A percentile compares a stretch with the other conserved stretches of the same genome.
Conservation (phyloP, 2,329 filamentous ascomycete species). For the Endocalyx cinctus region DNA sequence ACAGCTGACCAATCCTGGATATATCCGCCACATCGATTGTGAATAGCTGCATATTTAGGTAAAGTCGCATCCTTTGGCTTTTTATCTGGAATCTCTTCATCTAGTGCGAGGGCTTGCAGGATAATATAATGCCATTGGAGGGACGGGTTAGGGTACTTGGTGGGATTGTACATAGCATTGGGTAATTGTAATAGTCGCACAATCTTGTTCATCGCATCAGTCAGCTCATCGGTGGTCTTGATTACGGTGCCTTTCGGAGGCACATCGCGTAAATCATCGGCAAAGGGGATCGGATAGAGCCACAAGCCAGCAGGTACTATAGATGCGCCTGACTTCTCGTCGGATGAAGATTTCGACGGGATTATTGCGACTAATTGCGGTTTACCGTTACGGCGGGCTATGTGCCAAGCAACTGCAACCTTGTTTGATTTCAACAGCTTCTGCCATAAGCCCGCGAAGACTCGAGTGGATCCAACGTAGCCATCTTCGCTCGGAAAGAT, state of each 20-base stretch:
- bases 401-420: slow-evolving; percentile 84
- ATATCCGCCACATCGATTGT: slow-evolving; percentile 79
- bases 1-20: slow-evolving; percentile 71
- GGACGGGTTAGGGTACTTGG: slow-evolving; percentile 84
- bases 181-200: slow-evolving; percentile 86
- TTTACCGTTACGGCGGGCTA: slow-evolving; percentile 73
- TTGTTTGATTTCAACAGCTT: slow-evolving; percentile 78
- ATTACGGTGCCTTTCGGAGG: slow-evolving; percentile 53
- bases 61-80: slow-evolving; percentile 72
- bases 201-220: slow-evolving; percentile 76
- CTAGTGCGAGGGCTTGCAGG: slow-evolving; percentile 82
- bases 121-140: slow-evolving; percentile 98
- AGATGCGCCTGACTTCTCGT: slow-evolving; percentile 62
- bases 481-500: slow-evolving; percentile 91
- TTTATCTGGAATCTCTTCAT: slow-evolving; percentile 80
- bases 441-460: slow-evolving; percentile 86
- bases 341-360: slow-evolving; percentile 63
- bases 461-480: slow-evolving; percentile 84
- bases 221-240: slow-evolving; percentile 64
- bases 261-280: slow-evolving; percentile 77
- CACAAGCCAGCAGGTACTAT: slow-evolving; percentile 79
- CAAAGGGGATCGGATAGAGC: slow-evolving; percentile 83
- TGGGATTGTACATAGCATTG: slow-evolving; percentile 76
- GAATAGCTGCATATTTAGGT: slow-evolving; percentile 81
- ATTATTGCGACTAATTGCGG: slow-evolving; percentile 78